A percentile compares a stretch with the other conserved stretches of the same genome.
Evolutionary conservation across 1,284 basidiomycete species (phyloP).

Genomic region (Marasmius tenuissimus): DNA sequence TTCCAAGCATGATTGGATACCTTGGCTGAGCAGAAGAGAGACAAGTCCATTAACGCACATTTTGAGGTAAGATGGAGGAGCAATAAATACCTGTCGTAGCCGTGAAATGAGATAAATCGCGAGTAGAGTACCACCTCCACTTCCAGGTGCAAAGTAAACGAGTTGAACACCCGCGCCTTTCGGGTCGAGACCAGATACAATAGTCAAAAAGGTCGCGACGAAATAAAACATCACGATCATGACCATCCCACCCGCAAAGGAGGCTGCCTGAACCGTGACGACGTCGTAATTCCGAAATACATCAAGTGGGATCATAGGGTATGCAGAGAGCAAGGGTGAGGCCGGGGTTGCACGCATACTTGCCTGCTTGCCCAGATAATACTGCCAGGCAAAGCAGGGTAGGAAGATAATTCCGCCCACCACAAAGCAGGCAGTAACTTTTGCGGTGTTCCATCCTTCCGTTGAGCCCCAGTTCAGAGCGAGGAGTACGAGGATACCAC

Average conservation of each 20-base stretch:
- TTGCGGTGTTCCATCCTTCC: conserved; percentile 31
- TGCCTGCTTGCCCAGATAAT: conserved; percentile 31
- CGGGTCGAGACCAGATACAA: conserved; percentile 39
- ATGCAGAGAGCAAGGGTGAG: conserved; percentile 28
- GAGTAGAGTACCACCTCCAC: conserved; percentile 28
- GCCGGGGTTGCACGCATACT: not conserved
- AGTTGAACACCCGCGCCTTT: conserved; percentile 43
- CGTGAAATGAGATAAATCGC: not conserved
- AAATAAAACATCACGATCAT: conserved; percentile 56
- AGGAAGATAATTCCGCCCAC: conserved; percentile 37
- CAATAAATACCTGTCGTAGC: not conserved
- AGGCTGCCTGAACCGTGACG: conserved; percentile 33
- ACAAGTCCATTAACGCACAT: not conserved
- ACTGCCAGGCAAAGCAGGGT: conserved; percentile 40
- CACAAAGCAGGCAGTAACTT: conserved; percentile 35
- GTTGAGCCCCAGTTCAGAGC: conserved; percentile 38
- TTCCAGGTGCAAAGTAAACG: conserved; percentile 48
- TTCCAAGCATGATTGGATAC: conserved; percentile 39
- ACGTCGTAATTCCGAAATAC: conserved; percentile 6
- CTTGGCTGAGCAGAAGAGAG: conserved; percentile 35
- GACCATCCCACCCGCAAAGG: conserved; percentile 44
- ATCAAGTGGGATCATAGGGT: conserved; percentile 3
- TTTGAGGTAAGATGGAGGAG: not conserved
- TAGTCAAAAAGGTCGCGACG: conserved; percentile 47
- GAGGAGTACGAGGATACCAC: conserved; percentile 36